phyloP scores from a whole-genome alignment of 176 grass and related monocot genomes.

The Dactylis glomerata region DNA sequence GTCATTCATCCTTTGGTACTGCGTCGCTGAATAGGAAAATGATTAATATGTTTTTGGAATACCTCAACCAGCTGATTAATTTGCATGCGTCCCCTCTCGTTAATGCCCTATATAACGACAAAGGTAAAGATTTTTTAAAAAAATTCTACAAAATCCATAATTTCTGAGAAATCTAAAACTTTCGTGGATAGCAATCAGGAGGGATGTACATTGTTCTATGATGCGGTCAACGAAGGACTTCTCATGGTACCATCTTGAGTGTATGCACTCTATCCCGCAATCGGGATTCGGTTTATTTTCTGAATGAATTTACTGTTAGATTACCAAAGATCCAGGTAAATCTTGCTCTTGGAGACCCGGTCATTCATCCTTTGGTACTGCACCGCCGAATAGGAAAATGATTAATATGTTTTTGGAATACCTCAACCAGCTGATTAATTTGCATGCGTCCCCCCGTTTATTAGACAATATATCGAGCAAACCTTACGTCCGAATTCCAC shows the following conservation, averaged over 20 bases:
- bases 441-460: not conserved
- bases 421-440: not conserved
- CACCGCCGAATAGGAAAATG: not conserved
- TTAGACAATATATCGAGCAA: not conserved
- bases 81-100: not conserved
- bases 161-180: not conserved
- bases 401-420: not conserved
- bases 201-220: not conserved
- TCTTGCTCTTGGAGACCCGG: not conserved
- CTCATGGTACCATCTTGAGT: not conserved
- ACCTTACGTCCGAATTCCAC: not conserved
- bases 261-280: not conserved
- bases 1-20: not conserved
- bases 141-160: not conserved
- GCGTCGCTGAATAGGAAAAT: not conserved
- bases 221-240: not conserved
- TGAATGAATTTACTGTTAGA: not conserved
- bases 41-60: not conserved
- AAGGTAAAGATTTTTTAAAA: not conserved
- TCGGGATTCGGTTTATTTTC: not conserved
- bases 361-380: not conserved
- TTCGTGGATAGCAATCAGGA: not conserved
- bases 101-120: not conserved
- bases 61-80: not conserved
- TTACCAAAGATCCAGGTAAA: not conserved